Evolutionary conservation across 148 eudicot genomes (phyloP), one percentile per base, ranked within the genome.

Genomic region (Cornus florida): DNA sequence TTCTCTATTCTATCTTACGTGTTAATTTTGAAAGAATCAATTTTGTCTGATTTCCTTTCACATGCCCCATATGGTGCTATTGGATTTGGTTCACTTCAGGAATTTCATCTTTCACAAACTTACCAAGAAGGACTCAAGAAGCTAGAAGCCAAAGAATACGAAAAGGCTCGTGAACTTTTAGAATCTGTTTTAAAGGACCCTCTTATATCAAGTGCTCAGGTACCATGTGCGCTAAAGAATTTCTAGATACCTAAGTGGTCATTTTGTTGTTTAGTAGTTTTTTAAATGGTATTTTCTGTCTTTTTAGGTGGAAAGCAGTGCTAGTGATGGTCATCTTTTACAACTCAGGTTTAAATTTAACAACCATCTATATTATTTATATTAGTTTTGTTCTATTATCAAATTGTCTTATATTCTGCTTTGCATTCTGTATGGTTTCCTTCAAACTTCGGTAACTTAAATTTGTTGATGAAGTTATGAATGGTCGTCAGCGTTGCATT

Each of bases 121-220:
- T 96, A 96, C 84, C 99, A 96, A 69, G 98, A 96, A 79, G 99
- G 99, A 74, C 98, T 96, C 74, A 76, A 83, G 81, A 93, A 90
- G 80, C 84, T 96, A 84, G 91, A 96, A 84, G 85, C 91, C 69
- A 93, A 90, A 83, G 97, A 96, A 71, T 93, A 93, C 71, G 94
- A 86, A 31, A 91, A 93, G 81, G 97, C 99, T 80, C 92, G 92
- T 3, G 89, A 91, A 80, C 95, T 92, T 62, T 83, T 96, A 75
- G 97, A 96, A 87, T 84, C 87, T 72, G 97, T 96, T 53, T 79
- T 93, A 35, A 92, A 86, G 86, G 99, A 96, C 82, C 98, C 98
- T 82, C 82, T 96, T 67, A 83, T 96, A 59, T 86, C 94, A 71
- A 79, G 74, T 85, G 88, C 91, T 74, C 90, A 93, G 98, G 99